phyloP scores from a whole-genome alignment of 2,329 filamentous ascomycete genomes.

The Fusarium floridanum region DNA sequence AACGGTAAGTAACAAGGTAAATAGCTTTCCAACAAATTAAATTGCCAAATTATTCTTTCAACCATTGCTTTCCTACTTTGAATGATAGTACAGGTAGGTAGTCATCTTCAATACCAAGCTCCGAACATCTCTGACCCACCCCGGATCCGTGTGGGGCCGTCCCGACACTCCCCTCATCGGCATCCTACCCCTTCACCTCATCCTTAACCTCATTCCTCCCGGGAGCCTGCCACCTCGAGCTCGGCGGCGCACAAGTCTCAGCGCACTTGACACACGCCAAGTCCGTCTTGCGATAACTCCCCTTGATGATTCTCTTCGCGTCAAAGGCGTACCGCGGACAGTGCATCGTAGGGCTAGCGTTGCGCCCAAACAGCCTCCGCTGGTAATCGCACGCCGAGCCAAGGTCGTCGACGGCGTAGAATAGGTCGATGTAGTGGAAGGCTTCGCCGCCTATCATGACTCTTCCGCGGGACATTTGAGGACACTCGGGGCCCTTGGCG shows the following conservation, averaged over 20 bases:
- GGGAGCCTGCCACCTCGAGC: conserved; percentile 45
- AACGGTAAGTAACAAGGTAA: neutral
- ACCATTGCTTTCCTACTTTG: neutral
- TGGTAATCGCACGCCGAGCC: conserved; percentile 47
- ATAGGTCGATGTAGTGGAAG: conserved; percentile 44
- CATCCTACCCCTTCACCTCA: conserved; percentile 9
- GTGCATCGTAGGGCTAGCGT: conserved; percentile 37
- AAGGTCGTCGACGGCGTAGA: conserved; percentile 44
- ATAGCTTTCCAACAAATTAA: neutral
- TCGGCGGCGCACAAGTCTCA: conserved; percentile 46
- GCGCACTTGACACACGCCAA: conserved; percentile 45
- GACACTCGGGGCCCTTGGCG: conserved; percentile 46
- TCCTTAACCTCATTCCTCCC: conserved; percentile 24
- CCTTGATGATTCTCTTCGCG: conserved; percentile 45
- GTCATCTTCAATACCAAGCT: neutral
- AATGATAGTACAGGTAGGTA: neutral
- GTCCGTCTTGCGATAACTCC: conserved; percentile 42
- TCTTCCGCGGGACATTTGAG: conserved; percentile 40
- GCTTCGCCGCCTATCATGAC: conserved; percentile 40
- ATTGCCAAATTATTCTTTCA: neutral
- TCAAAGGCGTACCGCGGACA: conserved; percentile 46
- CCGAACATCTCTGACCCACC: neutral
- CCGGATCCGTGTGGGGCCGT: neutral
- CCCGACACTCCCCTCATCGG: neutral
- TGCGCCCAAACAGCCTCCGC: conserved; percentile 42